Conservation (phyloP, 2,329 filamentous ascomycete species). For the Thelonectria discophora region DNA sequence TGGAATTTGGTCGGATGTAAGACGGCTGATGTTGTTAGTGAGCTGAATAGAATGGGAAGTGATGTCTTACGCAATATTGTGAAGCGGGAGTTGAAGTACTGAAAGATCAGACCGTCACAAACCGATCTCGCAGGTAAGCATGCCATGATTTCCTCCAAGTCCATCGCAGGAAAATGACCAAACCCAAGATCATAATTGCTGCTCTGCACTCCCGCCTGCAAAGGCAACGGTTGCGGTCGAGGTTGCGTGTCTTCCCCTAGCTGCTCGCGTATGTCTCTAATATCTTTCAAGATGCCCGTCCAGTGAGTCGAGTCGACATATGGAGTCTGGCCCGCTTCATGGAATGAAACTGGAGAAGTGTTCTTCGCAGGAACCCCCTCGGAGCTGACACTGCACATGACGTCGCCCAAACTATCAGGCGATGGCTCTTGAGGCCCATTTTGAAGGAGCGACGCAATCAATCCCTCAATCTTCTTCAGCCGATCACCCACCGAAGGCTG, state of each 20-base stretch:
- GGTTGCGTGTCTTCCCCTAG: slow-evolving; percentile 18
- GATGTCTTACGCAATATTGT: slow-evolving; percentile 38
- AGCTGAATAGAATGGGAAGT: no score
- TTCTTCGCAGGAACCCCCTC: background rate
- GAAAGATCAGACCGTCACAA: slow-evolving; percentile 44
- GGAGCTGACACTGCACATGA: background rate
- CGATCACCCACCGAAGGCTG: slow-evolving; percentile 32
- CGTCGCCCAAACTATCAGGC: background rate
- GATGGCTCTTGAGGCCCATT: background rate
- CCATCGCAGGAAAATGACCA: background rate
- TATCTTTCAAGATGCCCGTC: slow-evolving; percentile 48
- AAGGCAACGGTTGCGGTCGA: background rate
- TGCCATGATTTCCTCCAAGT: slow-evolving; percentile 30
- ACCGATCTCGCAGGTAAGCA: slow-evolving; percentile 37
- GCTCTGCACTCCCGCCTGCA: background rate
- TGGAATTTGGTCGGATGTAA: slow-evolving; percentile 44
- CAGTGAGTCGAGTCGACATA: slow-evolving; percentile 48
- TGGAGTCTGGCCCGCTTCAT: slow-evolving; percentile 9
- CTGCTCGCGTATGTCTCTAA: slow-evolving; percentile 46
- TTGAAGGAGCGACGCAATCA: slow-evolving; percentile 34
- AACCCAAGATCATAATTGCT: slow-evolving; percentile 2
- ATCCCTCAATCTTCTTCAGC: slow-evolving; percentile 43
- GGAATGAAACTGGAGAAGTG: background rate
- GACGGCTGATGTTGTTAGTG: slow-evolving; percentile 24
- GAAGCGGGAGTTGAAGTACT: slow-evolving; percentile 43